phyloP scores from a whole-genome alignment of 2,329 filamentous ascomycete species.

The Neonectria magnoliae region DNA sequence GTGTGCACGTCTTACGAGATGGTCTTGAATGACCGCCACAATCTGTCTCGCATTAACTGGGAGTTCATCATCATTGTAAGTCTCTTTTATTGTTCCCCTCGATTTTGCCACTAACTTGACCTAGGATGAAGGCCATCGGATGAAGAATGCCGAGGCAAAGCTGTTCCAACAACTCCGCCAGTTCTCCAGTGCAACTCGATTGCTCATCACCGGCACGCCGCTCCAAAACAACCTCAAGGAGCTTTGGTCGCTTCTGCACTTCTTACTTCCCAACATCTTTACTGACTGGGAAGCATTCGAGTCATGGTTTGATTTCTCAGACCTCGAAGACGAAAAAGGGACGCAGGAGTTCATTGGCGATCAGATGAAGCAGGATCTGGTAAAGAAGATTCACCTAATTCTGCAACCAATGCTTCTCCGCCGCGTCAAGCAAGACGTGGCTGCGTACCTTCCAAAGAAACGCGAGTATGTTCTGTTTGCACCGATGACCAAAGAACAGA shows the following conservation, averaged over 20 bases:
- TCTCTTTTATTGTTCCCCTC: background rate
- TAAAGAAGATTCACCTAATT: constrained; percentile 87
- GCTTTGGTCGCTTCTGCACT: constrained; percentile 93
- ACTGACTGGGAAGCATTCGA: constrained; percentile 94
- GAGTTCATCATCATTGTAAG: constrained; percentile 94
- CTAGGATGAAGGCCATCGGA: constrained; percentile 91
- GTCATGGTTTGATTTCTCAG: constrained; percentile 96
- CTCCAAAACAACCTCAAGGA: constrained; percentile 96
- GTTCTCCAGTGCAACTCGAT: constrained; percentile 88
- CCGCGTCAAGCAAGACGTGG: constrained; percentile 92
- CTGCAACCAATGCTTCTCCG: constrained; percentile 90
- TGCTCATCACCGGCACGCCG: constrained; percentile 94
- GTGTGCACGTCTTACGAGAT: constrained; percentile 98
- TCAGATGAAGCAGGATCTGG: constrained; percentile 64
- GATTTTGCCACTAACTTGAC: constrained; percentile 31
- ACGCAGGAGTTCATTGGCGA: constrained; percentile 84
- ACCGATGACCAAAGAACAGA: constrained; percentile 89
- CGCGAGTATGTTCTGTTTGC: constrained; percentile 96
- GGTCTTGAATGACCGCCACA: constrained; percentile 87
- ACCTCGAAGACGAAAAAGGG: constrained; percentile 82
- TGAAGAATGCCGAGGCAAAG: constrained; percentile 96
- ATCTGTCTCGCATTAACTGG: constrained; percentile 87
- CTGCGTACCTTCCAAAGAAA: constrained; percentile 91
- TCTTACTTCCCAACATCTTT: constrained; percentile 91
- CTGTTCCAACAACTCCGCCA: constrained; percentile 88